Conservation (phyloP, 1,139 yeast species). For the Kodamaea alishanica region DNA sequence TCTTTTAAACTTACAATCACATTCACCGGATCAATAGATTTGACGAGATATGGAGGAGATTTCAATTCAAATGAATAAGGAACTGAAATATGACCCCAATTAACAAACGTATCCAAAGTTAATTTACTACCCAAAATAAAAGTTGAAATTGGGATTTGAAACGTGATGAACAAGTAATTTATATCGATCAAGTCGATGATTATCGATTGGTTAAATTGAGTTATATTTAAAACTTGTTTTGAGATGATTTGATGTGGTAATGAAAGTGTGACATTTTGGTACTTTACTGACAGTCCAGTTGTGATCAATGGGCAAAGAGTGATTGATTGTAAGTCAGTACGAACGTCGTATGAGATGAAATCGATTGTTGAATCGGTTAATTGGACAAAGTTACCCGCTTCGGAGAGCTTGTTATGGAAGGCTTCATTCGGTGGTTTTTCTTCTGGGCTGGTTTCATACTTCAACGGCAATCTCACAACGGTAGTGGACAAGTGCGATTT, state of each 20-base stretch:
- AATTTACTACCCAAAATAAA: conserved; percentile 25
- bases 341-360: conserved; percentile 25
- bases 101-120: conserved; percentile 26
- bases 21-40: conserved; percentile 40
- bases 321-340: conserved; percentile 31
- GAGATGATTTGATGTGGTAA: conserved; percentile 36
- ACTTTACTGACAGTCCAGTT: conserved; percentile 23
- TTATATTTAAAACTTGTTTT: conserved; percentile 21
- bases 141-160: conserved; percentile 29
- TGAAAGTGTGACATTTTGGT: conserved; percentile 26
- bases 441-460: conserved; percentile 18
- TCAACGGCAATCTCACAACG: conserved; percentile 30
- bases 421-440: conserved; percentile 19
- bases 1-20: conserved; percentile 61
- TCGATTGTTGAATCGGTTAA: conserved; percentile 22
- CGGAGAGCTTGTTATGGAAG: conserved; percentile 22
- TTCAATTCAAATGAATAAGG: conserved; percentile 77
- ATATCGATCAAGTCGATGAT: conserved; percentile 21
- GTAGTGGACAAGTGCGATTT: conserved; percentile 20
- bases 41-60: conserved; percentile 51
- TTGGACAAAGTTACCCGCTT: conserved; percentile 25
- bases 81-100: conserved; percentile 63
- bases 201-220: conserved; percentile 9
- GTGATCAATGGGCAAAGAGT: conserved; percentile 29
- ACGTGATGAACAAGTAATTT: conserved; percentile 30